Evolutionary conservation across 2,329 filamentous ascomycete species (phyloP).

Genomic region (Trichoderma lentiforme): DNA sequence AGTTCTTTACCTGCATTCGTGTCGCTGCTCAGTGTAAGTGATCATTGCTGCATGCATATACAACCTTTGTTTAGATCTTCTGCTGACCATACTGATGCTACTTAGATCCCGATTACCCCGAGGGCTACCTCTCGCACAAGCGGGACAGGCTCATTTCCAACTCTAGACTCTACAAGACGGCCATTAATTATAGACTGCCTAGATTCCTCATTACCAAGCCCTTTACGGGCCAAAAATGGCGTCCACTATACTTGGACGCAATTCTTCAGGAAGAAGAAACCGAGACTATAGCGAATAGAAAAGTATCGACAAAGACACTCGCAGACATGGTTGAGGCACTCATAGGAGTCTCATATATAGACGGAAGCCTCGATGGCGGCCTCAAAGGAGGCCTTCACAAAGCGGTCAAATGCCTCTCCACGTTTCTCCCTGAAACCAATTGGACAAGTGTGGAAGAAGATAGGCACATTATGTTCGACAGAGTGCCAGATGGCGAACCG

Average conservation of each 20-base stretch:
- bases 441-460: constrained; percentile 49
- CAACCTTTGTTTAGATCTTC: too few species aligned
- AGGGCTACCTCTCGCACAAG: constrained; percentile 66
- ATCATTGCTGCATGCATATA: background rate
- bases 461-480: constrained; percentile 42
- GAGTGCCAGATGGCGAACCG: constrained; percentile 33
- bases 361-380: constrained; percentile 55
- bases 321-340: constrained; percentile 87
- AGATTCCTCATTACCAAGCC: constrained; percentile 65
- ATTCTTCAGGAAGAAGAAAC: constrained; percentile 25
- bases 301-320: constrained; percentile 71
- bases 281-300: constrained; percentile 24
- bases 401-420: constrained; percentile 60
- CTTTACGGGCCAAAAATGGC: constrained; percentile 73
- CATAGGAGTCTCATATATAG: constrained; percentile 70
- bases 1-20: constrained; percentile 67
- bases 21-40: constrained; percentile 52
- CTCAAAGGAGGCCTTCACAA: constrained; percentile 56
- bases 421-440: constrained; percentile 60
- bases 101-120: constrained; percentile 65
- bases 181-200: constrained; percentile 62
- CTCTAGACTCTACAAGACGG: constrained; percentile 63
- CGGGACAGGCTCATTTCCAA: constrained; percentile 76
- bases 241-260: constrained; percentile 54
- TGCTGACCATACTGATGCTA: constrained; percentile 20